A percentile compares a stretch with the other conserved stretches of the same genome.
Conservation (phyloP, 495 filamentous ascomycete species). For the Monascus purpureus region DNA sequence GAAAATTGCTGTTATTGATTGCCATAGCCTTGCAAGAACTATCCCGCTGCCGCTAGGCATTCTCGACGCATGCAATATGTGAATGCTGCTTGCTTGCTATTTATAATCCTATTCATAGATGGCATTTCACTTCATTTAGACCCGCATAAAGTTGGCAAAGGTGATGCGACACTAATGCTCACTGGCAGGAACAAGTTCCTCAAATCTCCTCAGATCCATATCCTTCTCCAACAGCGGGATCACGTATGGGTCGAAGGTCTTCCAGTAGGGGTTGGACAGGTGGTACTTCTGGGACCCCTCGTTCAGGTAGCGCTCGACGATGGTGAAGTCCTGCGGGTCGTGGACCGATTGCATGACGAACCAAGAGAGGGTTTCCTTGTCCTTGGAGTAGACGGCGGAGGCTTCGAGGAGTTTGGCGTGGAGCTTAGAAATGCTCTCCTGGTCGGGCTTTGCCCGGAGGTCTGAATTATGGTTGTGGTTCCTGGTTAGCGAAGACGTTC, state of each 20-base stretch:
- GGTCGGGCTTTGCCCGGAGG: slow-evolving; percentile 49
- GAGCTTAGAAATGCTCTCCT: slow-evolving; percentile 44
- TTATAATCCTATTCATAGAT: too few relatives aligned
- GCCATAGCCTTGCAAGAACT: too few relatives aligned
- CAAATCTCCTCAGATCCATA: slow-evolving; percentile 50
- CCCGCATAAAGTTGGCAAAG: too few relatives aligned
- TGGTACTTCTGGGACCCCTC: slow-evolving; percentile 48
- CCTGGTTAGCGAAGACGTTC: background rate
- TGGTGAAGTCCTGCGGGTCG: slow-evolving; percentile 51
- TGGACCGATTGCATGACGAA: slow-evolving; percentile 52
- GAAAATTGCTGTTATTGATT: too few relatives aligned
- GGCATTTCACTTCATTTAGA: too few relatives aligned
- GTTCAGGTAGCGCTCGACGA: slow-evolving; percentile 51
- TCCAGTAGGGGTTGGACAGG: slow-evolving; percentile 54
- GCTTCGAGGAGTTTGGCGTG: slow-evolving; percentile 55
- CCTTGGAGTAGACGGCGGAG: slow-evolving; percentile 46
- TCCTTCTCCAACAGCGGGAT: slow-evolving; percentile 45
- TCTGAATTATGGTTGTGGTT: slow-evolving; percentile 17
- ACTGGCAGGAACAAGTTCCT: too few relatives aligned
- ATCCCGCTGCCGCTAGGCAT: too few relatives aligned
- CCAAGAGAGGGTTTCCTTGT: slow-evolving; percentile 54
- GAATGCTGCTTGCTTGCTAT: too few relatives aligned
- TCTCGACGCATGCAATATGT: too few relatives aligned
- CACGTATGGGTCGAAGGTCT: slow-evolving; percentile 56
- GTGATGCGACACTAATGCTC: too few relatives aligned